Conservation (phyloP, 2,329 filamentous ascomycete species). For the Acephala macrosclerotiorum region DNA sequence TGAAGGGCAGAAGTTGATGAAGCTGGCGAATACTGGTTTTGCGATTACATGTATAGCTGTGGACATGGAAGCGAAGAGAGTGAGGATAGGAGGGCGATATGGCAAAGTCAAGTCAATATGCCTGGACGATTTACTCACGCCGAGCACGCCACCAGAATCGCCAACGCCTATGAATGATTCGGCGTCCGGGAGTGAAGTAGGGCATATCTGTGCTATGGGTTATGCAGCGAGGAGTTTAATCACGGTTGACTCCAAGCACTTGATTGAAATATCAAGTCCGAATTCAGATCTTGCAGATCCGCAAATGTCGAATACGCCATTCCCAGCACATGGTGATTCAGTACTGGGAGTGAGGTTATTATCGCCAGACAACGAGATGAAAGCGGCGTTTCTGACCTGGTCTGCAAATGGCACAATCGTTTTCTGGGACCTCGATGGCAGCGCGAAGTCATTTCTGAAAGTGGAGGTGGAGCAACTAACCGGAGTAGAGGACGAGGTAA, state of each 20-base stretch:
- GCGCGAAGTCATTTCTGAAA: conserved; percentile 67
- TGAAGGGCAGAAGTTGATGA: conserved; percentile 73
- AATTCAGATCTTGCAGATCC: conserved; percentile 45
- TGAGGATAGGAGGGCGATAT: conserved; percentile 48
- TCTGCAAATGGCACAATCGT: conserved; percentile 80
- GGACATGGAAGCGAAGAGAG: conserved; percentile 43
- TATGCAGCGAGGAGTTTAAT: conserved; percentile 72
- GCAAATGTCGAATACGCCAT: conserved; percentile 53
- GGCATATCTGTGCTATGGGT: conserved; percentile 68
- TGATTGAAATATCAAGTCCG: conserved; percentile 67
- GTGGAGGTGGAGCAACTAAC: conserved; percentile 73
- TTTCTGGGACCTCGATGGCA: conserved; percentile 82
- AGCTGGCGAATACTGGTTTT: conserved; percentile 72
- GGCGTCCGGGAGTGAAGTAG: conserved; percentile 41
- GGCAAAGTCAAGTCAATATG: conserved; percentile 57
- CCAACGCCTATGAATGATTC: conserved; percentile 34
- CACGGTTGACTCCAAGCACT: conserved; percentile 77
- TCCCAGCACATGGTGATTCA: conserved; percentile 68
- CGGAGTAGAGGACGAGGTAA: conserved; percentile 58
- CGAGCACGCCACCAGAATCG: conserved; percentile 43
- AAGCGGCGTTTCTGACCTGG: conserved; percentile 88
- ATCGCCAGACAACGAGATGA: conserved; percentile 62
- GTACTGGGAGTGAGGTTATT: conserved; percentile 79
- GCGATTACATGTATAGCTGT: conserved; percentile 50
- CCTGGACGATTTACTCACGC: conserved; percentile 50